Conservation (phyloP, 805 yeast species). For the Teunomyces atbi region DNA sequence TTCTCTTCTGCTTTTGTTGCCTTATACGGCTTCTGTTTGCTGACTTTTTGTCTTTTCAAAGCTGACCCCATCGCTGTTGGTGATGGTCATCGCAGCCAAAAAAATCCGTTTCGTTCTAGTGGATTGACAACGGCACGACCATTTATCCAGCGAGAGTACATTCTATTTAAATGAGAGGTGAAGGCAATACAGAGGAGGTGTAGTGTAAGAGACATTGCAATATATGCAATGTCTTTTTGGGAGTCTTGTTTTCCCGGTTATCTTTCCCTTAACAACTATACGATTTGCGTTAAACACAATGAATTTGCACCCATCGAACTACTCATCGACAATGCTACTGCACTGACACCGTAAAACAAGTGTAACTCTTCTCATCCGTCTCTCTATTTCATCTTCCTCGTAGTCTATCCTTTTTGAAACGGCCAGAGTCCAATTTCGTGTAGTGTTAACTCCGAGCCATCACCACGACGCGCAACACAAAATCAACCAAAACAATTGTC, state of each 20-base stretch:
- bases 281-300: too few relatives aligned
- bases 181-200: too few relatives aligned
- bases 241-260: too few relatives aligned
- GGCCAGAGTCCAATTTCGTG: too few relatives aligned
- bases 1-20: slow-evolving; percentile 7
- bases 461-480: slow-evolving; percentile 2
- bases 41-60: slow-evolving; percentile 21
- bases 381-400: background rate
- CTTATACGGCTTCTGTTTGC: slow-evolving; percentile 14
- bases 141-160: background rate
- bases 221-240: too few relatives aligned
- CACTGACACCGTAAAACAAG: too few relatives aligned
- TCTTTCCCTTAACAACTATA: too few relatives aligned
- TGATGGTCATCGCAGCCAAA: slow-evolving; percentile 2
- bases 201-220: too few relatives aligned
- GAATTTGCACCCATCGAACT: too few relatives aligned
- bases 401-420: background rate
- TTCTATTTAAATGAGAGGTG: background rate
- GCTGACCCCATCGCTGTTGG: slow-evolving; percentile 16
- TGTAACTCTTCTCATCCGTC: too few relatives aligned
- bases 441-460: too few relatives aligned
- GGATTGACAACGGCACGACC: slow-evolving; percentile 1
- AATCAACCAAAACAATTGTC: slow-evolving; percentile 1
- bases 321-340: too few relatives aligned
- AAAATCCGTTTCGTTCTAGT: background rate